Base-by-base conservation (phyloP, 306 rosid genomes). In the Potentilla sterilis region DNA sequence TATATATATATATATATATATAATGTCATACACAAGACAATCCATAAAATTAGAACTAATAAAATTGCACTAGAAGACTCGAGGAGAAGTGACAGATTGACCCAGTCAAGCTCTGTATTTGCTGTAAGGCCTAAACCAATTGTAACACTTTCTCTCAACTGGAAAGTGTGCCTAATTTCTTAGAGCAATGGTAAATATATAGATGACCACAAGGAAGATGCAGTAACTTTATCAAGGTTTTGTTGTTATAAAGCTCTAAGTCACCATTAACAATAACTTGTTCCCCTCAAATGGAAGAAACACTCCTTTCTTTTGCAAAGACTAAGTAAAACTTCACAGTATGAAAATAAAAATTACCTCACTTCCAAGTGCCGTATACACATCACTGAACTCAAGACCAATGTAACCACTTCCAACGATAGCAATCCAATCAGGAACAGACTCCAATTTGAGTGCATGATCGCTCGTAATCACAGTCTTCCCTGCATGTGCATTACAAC, bases 301-400 rank as follows among this genome's bases (percentile, higher is more conserved):
- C 21, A 4, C 16, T 38, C 46, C 48, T 4, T 57, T 42, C 9
- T n/a, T 42, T 47, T 28, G 16, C 59, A 57, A 2, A 16, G 32
- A 28, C 11, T 44, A 62, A 16, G 38, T 64, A 22, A 44, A 64
- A 28, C 24, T 16, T 64, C 69, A 15, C 24, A 64, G 18, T 8
- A 32, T 7, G 41, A 15, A 42, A 61, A n/a, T 41, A 81, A 42
- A 78, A 68, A 47, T 70, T 77, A 95, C 99, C 99, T 92, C 99
- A 82, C 99, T 95, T 80, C 99, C 99, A 71, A 95, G 97, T 54
- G 99, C 99, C 1, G 99, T 95, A 81, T 95, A 95, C 49, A 95
- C 99, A 71, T 95, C 99, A 80, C 99, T 95, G 88, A 95, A 95
- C 81, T 95, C 99, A 54, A 95, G 99, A 77, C 99, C 99, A 70